Conservation (phyloP, 257 asterid genomes). For the Primulina tabacum region DNA sequence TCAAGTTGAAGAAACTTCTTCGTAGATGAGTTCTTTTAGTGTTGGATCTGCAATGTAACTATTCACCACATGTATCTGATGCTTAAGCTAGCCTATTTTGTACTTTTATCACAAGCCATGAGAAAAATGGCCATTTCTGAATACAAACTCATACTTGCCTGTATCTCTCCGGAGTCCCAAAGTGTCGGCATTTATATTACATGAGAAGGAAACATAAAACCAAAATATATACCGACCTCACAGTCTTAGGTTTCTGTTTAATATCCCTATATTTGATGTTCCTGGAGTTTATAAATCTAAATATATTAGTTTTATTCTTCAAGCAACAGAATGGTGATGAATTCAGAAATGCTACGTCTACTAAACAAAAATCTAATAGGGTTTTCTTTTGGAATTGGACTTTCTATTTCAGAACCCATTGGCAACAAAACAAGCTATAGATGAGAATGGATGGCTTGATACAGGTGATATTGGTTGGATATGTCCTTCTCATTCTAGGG, state of each 20-base stretch:
- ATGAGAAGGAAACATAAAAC: background rate
- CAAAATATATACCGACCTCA: background rate
- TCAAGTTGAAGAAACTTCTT: background rate
- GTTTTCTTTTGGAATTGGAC: conserved; percentile 6
- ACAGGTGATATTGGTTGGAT: conserved; percentile 97
- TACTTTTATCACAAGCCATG: background rate
- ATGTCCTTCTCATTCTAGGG: conserved; percentile 69
- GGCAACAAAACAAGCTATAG: conserved; percentile 69
- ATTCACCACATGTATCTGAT: background rate
- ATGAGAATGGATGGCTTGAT: conserved; percentile 82
- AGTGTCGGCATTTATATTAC: background rate
- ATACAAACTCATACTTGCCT: background rate
- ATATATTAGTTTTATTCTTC: background rate
- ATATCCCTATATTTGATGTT: background rate
- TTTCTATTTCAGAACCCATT: conserved; percentile 48
- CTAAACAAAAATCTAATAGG: background rate
- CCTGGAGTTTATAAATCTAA: background rate
- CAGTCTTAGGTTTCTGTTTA: background rate
- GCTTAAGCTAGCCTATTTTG: background rate
- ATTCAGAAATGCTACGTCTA: too few relatives aligned
- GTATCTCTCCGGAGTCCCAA: background rate
- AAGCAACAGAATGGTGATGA: background rate
- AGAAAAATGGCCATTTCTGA: background rate
- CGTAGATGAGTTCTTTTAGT: background rate
- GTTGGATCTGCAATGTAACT: background rate